phyloP scores from a whole-genome alignment of 805 yeast genomes.

The Kuraishia cidri region DNA sequence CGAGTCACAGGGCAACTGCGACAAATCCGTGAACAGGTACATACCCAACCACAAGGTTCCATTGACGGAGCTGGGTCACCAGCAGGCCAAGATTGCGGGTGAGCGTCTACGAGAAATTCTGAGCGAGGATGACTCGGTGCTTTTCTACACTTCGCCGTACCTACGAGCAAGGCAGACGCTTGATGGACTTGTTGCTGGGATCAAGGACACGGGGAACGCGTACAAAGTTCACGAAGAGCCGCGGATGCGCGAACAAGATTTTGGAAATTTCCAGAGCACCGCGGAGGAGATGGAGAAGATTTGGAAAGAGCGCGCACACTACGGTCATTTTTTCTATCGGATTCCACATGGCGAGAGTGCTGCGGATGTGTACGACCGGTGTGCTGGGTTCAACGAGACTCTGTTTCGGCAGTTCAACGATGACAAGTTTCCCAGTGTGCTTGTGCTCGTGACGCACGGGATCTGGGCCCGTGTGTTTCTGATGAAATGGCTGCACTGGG shows the following conservation, averaged over 20 bases:
- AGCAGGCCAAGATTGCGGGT: constrained; percentile 58
- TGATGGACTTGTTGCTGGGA: constrained; percentile 54
- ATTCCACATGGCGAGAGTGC: constrained; percentile 95
- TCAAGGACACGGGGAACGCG: constrained; percentile 26
- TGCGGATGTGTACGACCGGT: constrained; percentile 89
- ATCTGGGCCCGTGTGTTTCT: constrained; percentile 89
- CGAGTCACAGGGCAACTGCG: constrained; percentile 85
- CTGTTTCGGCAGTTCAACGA: constrained; percentile 70
- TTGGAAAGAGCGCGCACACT: constrained; percentile 78
- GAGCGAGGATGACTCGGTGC: constrained; percentile 42
- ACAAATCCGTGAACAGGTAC: constrained; percentile 69
- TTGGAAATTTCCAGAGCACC: constrained; percentile 83
- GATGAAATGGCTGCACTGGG: constrained; percentile 94
- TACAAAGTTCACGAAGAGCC: constrained; percentile 78
- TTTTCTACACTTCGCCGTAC: constrained; percentile 85
- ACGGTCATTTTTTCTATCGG: constrained; percentile 83
- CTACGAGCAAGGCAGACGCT: constrained; percentile 78
- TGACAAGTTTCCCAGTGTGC: constrained; percentile 67
- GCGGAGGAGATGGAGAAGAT: constrained; percentile 70
- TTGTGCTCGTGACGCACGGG: constrained; percentile 87
- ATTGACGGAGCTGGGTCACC: constrained; percentile 62
- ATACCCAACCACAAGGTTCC: constrained; percentile 78
- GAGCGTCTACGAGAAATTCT: constrained; percentile 31
- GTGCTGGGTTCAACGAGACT: constrained; percentile 85
- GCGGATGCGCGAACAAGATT: constrained; percentile 88